Evolutionary conservation across 345 rosid genomes (phyloP), one percentile per base, ranked within the genome.

Genomic region (Linum trigynum): DNA sequence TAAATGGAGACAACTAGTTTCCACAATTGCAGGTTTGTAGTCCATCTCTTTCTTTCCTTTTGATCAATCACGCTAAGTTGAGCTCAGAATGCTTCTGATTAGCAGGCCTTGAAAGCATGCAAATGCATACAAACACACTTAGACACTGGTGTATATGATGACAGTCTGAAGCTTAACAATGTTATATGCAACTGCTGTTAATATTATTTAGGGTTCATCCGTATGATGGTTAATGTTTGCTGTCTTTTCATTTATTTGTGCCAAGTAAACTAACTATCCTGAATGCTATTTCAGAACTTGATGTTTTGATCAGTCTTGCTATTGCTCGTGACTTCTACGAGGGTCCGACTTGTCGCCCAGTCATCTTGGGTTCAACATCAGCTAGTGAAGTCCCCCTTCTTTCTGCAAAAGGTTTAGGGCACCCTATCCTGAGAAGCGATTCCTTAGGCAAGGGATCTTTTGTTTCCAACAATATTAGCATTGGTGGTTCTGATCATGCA

Each of bases 361-460:
- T 64, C 71, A 76, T 90, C 73, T 57, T 70, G 66, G 64, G 69
- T 51, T 76, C 82, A 55, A 77, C 86, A 62, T 69, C 67, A 71
- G 71, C 83, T 63, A 76, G 68, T 75, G 80, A 76, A 71, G 84
- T 71, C 59, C 96, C 95, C 5, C 67, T 59, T 68, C 65, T 94
- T 58, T 85, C 87, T 39, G 86, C 99, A 67, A 90, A 80, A 80
- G 71, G 84, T 70, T 76, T 88, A 71, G 97, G 96, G 60, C 97
- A 90, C 72, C 97, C 97, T 81, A 75, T 94, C 72, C 83, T 94
- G 64, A 85, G 80, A 78, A 90, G 92, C 65, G 96, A 94, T 79
- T 88, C 92, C 23, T 73, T 90, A 71, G 97, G 95, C 65, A 85
- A 80, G 80, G 95, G 96, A 50, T 74, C 86, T 63, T 94, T 94